Conservation (phyloP, 192 early-diverging fungal genomes). For the Backusella australiensis region DNA sequence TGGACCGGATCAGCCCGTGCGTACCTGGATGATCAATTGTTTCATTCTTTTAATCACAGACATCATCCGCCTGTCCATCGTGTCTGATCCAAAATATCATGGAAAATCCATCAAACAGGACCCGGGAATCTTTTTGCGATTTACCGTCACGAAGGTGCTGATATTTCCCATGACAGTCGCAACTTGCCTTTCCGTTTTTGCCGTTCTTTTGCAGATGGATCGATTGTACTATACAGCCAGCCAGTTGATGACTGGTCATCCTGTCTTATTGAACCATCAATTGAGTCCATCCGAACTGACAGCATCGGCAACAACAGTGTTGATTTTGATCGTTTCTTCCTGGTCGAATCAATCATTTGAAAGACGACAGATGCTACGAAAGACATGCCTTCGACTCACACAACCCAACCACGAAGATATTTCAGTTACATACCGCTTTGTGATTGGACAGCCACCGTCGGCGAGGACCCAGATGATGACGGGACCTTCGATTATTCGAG, state of each 20-base stretch:
- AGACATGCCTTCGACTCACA: constrained; percentile 37
- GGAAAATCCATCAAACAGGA: neutral
- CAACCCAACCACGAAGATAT: neutral
- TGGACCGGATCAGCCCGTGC: constrained; percentile 45
- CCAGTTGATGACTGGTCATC: neutral
- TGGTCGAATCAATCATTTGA: constrained; percentile 45
- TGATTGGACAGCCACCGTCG: constrained; percentile 50
- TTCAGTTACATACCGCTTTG: constrained; percentile 47
- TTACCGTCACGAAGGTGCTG: constrained; percentile 5
- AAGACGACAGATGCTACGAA: constrained; percentile 43
- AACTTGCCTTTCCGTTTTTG: constrained; percentile 11
- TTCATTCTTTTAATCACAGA: constrained; percentile 42
- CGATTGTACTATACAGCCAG: constrained; percentile 8
- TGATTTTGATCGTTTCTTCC: constrained; percentile 53
- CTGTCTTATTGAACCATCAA: neutral
- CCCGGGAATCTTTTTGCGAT: neutral
- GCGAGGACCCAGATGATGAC: constrained; percentile 33
- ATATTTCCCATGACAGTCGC: constrained; percentile 10
- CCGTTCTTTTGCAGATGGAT: constrained; percentile 1
- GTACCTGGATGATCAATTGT: constrained; percentile 55
- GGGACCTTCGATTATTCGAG: constrained; percentile 41
- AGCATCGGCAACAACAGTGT: constrained; percentile 25
- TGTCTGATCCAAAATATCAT: constrained; percentile 34
- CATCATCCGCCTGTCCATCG: constrained; percentile 33
- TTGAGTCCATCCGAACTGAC: neutral